Conservation (phyloP, 257 asterid genomes). For the Solanum gracilifrons region DNA sequence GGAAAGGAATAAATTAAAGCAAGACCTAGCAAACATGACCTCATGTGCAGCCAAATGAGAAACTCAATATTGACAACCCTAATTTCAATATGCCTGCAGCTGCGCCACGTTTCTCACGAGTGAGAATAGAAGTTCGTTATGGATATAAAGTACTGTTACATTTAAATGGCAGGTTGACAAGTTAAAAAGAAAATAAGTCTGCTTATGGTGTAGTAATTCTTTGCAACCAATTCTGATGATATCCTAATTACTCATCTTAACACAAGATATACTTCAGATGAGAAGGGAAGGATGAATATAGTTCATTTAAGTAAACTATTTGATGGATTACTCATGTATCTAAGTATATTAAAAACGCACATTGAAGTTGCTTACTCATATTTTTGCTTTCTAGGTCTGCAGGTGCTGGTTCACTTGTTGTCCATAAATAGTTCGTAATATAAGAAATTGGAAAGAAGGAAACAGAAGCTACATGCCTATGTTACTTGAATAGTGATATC, state of each 20-base stretch:
- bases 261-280: background rate
- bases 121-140: background rate
- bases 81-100: background rate
- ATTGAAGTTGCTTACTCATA: background rate
- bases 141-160: background rate
- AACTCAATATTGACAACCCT: background rate
- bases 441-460: background rate
- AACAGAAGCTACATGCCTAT: background rate
- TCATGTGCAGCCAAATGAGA: background rate
- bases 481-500: background rate
- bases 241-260: background rate
- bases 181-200: background rate
- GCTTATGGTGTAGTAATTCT: background rate
- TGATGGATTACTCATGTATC: background rate
- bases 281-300: background rate
- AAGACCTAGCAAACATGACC: background rate
- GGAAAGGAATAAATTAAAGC: background rate
- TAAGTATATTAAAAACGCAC: background rate
- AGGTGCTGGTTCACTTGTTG: background rate
- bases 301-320: background rate
- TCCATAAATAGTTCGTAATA: background rate
- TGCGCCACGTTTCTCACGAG: background rate
- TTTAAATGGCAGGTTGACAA: background rate
- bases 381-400: background rate
- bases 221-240: background rate